A percentile compares a stretch with the other conserved stretches of the same genome.
Evolutionary conservation across 2,329 filamentous ascomycete species (phyloP).

Genomic region (Emmonsia crescens): DNA sequence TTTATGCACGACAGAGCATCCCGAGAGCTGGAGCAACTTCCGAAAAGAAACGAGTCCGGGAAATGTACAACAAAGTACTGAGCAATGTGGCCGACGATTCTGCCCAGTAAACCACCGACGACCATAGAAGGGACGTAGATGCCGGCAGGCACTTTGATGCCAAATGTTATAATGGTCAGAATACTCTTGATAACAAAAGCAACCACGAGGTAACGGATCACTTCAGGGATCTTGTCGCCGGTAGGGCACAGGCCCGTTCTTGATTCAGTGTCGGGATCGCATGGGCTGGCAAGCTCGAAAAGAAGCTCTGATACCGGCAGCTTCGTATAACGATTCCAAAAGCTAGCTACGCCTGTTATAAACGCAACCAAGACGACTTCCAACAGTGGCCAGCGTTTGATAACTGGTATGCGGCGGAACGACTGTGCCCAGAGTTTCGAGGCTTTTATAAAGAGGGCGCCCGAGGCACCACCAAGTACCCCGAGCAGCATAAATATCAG

Average conservation of each 20-base stretch:
- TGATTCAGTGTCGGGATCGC: slow-evolving; percentile 53
- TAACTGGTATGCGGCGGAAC: slow-evolving; percentile 67
- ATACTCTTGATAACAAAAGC: slow-evolving; percentile 86
- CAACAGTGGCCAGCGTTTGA: slow-evolving; percentile 73
- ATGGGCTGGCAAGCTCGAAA: slow-evolving; percentile 82
- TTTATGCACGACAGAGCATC: slow-evolving; percentile 76
- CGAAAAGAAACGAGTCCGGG: slow-evolving; percentile 62
- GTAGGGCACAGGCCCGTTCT: slow-evolving; percentile 71
- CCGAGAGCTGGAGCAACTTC: slow-evolving; percentile 55
- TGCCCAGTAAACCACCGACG: slow-evolving; percentile 82
- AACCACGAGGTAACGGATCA: slow-evolving; percentile 58
- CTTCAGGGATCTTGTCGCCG: slow-evolving; percentile 64
- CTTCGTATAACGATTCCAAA: slow-evolving; percentile 88
- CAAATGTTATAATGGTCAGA: slow-evolving; percentile 83
- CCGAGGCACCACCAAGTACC: slow-evolving; percentile 68
- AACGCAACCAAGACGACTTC: slow-evolving; percentile 84
- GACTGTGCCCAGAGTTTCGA: slow-evolving; percentile 80
- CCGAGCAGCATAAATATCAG: slow-evolving; percentile 76
- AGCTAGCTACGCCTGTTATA: slow-evolving; percentile 72
- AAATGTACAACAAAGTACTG: slow-evolving; percentile 70
- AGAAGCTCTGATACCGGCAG: slow-evolving; percentile 83
- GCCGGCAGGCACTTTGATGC: slow-evolving; percentile 89
- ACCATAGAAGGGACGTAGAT: slow-evolving; percentile 99
- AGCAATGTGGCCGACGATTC: slow-evolving; percentile 73
- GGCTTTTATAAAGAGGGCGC: slow-evolving; percentile 93